Evolutionary conservation across 2,329 filamentous ascomycete species (phyloP).

Genomic region (Orbilia blumenaviensis): DNA sequence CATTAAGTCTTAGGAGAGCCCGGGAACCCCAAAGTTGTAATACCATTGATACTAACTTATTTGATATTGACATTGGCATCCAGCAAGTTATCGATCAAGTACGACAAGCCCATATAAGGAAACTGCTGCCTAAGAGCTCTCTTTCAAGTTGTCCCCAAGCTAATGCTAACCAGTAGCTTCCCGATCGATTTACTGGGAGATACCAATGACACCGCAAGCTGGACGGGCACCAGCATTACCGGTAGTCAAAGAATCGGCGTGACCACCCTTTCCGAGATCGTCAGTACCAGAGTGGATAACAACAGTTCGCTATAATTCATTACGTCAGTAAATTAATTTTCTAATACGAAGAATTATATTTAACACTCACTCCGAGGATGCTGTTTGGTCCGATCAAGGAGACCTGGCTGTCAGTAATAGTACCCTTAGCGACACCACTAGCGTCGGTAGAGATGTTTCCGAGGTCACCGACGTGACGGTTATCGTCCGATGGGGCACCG

Average conservation of each 20-base stretch:
- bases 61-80: neutral
- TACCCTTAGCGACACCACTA: constrained; percentile 88
- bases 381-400: constrained; percentile 97
- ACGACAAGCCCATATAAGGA: neutral
- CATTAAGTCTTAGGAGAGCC: too few relatives aligned
- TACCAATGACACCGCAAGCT: constrained; percentile 78
- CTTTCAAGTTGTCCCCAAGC: neutral
- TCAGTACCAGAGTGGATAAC: constrained; percentile 96
- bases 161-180: neutral
- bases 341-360: neutral
- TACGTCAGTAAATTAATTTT: constrained; percentile 31
- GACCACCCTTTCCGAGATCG: constrained; percentile 89
- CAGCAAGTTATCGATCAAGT: neutral
- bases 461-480: constrained; percentile 94
- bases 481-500: constrained; percentile 81
- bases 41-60: neutral
- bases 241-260: constrained; percentile 97
- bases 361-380: constrained; percentile 72
- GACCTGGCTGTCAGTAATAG: constrained; percentile 79
- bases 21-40: too few relatives aligned
- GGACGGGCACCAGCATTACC: constrained; percentile 93
- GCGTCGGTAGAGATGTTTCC: constrained; percentile 96
- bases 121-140: neutral
- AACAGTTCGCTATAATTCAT: constrained; percentile 76
- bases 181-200: constrained; percentile 2